A percentile compares a stretch with the other conserved stretches of the same genome.
These are phyloP conservation scores for Lachnellula arida DNA, from an alignment of 2,329 filamentous ascomycete genomes.

Conservation along the genomic window DNA sequence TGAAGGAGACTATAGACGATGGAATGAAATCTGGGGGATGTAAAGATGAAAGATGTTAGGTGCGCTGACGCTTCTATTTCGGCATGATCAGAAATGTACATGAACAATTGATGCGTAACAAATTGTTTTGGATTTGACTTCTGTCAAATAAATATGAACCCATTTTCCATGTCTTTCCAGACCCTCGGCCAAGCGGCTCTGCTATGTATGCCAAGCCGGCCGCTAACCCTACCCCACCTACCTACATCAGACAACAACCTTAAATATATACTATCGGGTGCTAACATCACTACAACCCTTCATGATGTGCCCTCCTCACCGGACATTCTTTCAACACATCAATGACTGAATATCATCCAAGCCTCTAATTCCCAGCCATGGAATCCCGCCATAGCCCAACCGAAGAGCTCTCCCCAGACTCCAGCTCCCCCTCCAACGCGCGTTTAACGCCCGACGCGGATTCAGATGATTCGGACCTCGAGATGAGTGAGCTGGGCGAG, in stretches of 20 bases:
- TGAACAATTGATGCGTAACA: not conserved
- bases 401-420: slow-evolving; percentile 19
- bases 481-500: slow-evolving; percentile 15
- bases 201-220: not conserved
- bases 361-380: slow-evolving; percentile 6
- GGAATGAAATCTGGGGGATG: slow-evolving; percentile 61
- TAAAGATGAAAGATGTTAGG: slow-evolving; percentile 4
- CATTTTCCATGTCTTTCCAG: not conserved
- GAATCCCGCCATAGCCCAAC: slow-evolving; percentile 4
- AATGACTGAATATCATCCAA: not conserved
- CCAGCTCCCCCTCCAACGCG: slow-evolving; percentile 15
- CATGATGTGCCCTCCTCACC: not conserved
- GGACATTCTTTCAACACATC: not conserved
- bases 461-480: slow-evolving; percentile 24
- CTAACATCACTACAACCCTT: not conserved
- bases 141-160: not conserved
- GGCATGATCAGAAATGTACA: not conserved
- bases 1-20: slow-evolving; percentile 50
- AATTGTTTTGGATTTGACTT: not conserved
- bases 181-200: too few relatives aligned
- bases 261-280: not conserved
- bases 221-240: not conserved
- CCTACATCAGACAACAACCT: not conserved
- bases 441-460: slow-evolving; percentile 27
- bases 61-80: not conserved